Percentiles rank a stretch among this genome's conserved stretches.
Evolutionary conservation across 2,329 filamentous ascomycete species (phyloP).

Genomic region (Tympanopsis confertula): DNA sequence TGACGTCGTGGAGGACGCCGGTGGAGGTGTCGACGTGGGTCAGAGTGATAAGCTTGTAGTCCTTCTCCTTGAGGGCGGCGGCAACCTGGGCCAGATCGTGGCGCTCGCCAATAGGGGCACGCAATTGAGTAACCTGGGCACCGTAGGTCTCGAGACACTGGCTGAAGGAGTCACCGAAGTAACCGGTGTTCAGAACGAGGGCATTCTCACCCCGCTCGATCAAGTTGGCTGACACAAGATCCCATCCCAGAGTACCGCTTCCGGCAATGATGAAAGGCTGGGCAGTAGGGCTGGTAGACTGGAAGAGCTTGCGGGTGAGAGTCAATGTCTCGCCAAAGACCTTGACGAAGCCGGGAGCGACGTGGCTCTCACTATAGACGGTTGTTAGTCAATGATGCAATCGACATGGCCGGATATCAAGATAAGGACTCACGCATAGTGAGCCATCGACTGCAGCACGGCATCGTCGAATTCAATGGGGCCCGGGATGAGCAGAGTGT

Average conservation of each 20-base stretch:
- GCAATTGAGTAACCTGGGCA: slow-evolving; percentile 78
- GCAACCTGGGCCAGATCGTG: slow-evolving; percentile 82
- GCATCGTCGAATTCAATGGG: slow-evolving; percentile 98
- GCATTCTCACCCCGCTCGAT: slow-evolving; percentile 81
- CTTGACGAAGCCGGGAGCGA: slow-evolving; percentile 77
- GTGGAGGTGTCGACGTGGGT: slow-evolving; percentile 98
- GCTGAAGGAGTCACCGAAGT: slow-evolving; percentile 91
- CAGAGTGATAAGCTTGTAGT: slow-evolving; percentile 87
- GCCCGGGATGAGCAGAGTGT: slow-evolving; percentile 81
- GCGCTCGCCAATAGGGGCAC: slow-evolving; percentile 75
- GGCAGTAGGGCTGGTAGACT: slow-evolving; percentile 67
- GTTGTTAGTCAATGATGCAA: no score
- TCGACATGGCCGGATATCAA: no score
- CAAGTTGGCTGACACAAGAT: slow-evolving; percentile 87
- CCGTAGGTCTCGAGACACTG: slow-evolving; percentile 88
- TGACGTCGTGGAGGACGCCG: slow-evolving; percentile 83
- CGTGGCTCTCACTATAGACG: slow-evolving; percentile 62
- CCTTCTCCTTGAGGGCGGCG: slow-evolving; percentile 75
- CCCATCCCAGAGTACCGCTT: slow-evolving; percentile 93
- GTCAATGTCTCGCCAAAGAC: slow-evolving; percentile 82
- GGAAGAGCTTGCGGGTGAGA: slow-evolving; percentile 86
- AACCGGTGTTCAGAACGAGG: slow-evolving; percentile 87
- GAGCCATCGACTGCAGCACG: slow-evolving; percentile 86
- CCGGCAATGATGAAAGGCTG: slow-evolving; percentile 92
- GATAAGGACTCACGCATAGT: slow-evolving; percentile 47